Evolutionary conservation across 202 grass and related monocot genomes (phyloP).

Genomic region (Digitaria exilis): DNA sequence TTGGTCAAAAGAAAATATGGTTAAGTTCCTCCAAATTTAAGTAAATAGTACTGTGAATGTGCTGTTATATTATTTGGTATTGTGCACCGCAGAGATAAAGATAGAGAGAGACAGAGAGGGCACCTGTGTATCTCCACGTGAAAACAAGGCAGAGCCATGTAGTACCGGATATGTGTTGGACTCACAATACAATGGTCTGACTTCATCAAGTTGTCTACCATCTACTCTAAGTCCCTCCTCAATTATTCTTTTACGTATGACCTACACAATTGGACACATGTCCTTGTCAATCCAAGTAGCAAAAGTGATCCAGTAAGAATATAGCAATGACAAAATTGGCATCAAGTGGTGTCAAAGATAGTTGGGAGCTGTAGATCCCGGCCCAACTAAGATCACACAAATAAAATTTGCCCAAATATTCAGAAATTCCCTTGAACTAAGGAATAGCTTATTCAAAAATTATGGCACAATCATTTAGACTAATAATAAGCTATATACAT

Average conservation of each 20-base stretch:
- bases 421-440: conserved; percentile 17
- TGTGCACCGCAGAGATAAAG: not conserved
- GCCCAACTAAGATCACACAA: not conserved
- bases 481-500: conserved; percentile 13
- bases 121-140: conserved; percentile 92
- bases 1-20: not conserved
- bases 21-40: not conserved
- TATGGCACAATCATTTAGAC: not conserved
- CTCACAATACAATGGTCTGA: conserved; percentile 90
- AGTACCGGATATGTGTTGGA: conserved; percentile 70
- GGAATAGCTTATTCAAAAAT: conserved; percentile 5
- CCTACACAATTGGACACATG: conserved; percentile 47
- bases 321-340: conserved; percentile 26
- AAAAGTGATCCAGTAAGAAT: conserved; percentile 28
- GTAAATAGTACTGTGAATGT: not conserved
- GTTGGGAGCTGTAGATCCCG: not conserved
- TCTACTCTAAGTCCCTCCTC: conserved; percentile 90
- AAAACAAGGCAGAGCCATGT: conserved; percentile 96
- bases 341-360: conserved; percentile 22
- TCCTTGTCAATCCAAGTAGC: conserved; percentile 21
- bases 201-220: conserved; percentile 95
- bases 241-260: conserved; percentile 93
- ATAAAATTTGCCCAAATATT: conserved; percentile 24
- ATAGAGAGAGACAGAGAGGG: not conserved
- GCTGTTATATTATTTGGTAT: not conserved